phyloP scores from a whole-genome alignment of 2,329 filamentous ascomycete species.

The Epichloe elymi region DNA sequence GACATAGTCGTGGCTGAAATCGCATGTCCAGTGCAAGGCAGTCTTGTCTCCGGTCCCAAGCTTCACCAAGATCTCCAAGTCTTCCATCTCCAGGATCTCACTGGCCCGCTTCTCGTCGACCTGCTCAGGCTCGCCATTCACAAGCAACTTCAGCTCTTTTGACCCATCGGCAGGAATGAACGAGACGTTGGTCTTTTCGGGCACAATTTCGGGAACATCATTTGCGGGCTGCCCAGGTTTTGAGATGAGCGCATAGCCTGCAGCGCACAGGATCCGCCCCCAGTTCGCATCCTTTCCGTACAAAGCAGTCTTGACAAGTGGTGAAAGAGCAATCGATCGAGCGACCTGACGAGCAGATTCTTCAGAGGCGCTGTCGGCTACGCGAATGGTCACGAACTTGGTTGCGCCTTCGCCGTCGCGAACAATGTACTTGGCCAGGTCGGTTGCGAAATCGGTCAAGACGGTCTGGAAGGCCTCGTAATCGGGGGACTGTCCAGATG shows the following conservation, averaged over 20 bases:
- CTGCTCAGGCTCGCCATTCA: conserved; percentile 66
- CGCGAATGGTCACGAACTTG: conserved; percentile 90
- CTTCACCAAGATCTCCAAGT: conserved; percentile 65
- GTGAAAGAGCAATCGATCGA: conserved; percentile 76
- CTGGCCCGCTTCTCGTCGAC: conserved; percentile 67
- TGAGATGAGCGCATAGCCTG: conserved; percentile 62
- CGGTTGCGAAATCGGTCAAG: conserved; percentile 64
- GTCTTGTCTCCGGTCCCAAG: conserved; percentile 56
- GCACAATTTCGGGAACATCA: conserved; percentile 50
- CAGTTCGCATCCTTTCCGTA: conserved; percentile 98
- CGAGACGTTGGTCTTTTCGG: conserved; percentile 61
- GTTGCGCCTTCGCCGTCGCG: conserved; percentile 95
- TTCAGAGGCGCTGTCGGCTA: conserved; percentile 58
- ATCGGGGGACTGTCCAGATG: conserved; percentile 40
- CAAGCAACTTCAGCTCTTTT: conserved; percentile 59
- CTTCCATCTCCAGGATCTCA: conserved; percentile 64
- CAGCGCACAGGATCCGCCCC: conserved; percentile 91
- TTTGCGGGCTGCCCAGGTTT: conserved; percentile 43
- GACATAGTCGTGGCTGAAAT: conserved; percentile 72
- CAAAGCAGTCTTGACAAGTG: conserved; percentile 90
- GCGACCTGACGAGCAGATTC: conserved; percentile 66
- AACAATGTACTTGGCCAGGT: conserved; percentile 84
- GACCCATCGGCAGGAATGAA: conserved; percentile 70
- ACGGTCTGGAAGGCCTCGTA: conserved; percentile 58
- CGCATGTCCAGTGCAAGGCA: conserved; percentile 72